These are phyloP conservation scores for Aspergillus nidulans DNA, from an alignment of 495 filamentous ascomycete species.

Conservation along the genomic window DNA sequence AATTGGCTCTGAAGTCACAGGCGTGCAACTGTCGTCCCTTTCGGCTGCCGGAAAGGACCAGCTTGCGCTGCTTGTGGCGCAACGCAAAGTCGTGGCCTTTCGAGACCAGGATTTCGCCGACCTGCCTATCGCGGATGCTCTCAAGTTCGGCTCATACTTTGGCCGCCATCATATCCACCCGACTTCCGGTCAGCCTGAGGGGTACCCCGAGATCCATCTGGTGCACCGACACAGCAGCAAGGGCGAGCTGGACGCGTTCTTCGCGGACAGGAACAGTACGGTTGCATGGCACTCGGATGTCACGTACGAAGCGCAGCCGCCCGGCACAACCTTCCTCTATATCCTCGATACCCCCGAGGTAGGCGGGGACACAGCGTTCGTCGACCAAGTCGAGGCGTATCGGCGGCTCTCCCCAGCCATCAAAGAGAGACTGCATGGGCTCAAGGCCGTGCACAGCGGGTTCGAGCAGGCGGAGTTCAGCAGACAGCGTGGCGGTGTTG, in stretches of 20 bases:
- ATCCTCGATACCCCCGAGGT: conserved; percentile 69
- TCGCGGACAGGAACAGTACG: conserved; percentile 61
- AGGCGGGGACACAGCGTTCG: conserved; percentile 78
- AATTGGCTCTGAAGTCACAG: conserved; percentile 72
- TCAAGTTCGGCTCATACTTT: conserved; percentile 70
- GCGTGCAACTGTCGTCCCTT: conserved; percentile 69
- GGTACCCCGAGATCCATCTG: conserved; percentile 70
- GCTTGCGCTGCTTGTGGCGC: conserved; percentile 71
- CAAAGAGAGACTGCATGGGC: conserved; percentile 66
- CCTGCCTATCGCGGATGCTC: conserved; percentile 59
- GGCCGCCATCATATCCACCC: conserved; percentile 82
- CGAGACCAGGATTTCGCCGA: conserved; percentile 75
- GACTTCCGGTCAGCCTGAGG: conserved; percentile 65
- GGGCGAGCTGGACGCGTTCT: conserved; percentile 51
- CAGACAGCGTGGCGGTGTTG: conserved; percentile 52
- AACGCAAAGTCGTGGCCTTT: conserved; percentile 79
- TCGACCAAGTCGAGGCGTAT: conserved; percentile 70
- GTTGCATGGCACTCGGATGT: conserved; percentile 82
- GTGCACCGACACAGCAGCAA: conserved; percentile 70
- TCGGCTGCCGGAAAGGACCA: conserved; percentile 68
- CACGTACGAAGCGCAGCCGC: conserved; percentile 78
- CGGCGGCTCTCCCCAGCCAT: conserved; percentile 68
- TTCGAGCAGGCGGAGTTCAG: conserved; percentile 62
- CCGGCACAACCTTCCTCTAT: conserved; percentile 79
- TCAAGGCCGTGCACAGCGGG: conserved; percentile 73